phyloP scores from a whole-genome alignment of 163 green algal species.

The Chlamydomonas reinhardtii region DNA sequence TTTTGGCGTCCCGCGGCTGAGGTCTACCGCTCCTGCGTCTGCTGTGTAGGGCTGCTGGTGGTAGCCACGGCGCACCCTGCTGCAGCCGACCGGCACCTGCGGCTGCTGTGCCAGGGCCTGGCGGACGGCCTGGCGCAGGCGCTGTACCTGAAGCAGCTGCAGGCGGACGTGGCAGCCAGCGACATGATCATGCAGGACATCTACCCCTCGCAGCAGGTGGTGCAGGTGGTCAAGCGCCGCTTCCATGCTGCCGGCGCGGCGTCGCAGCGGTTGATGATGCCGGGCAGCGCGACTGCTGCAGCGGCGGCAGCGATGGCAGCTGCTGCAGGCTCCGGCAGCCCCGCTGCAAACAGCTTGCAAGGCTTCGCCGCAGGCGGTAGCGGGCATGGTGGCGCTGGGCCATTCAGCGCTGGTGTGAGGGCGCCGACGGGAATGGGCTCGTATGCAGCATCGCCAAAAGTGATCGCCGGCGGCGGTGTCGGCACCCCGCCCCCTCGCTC shows the following conservation, averaged over 20 bases:
- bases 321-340: neutral
- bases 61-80: neutral
- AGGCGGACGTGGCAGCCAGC: neutral
- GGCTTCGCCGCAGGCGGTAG: too few relatives aligned
- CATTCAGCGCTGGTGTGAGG: too few relatives aligned
- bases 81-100: neutral
- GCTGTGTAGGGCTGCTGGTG: neutral
- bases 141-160: conserved; percentile 14
- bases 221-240: conserved; percentile 6
- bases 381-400: too few relatives aligned
- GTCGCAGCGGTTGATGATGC: neutral
- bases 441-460: too few relatives aligned
- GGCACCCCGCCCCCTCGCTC: too few relatives aligned
- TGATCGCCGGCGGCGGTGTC: too few relatives aligned
- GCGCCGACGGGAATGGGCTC: too few relatives aligned
- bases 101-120: neutral
- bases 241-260: neutral
- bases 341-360: neutral
- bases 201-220: neutral
- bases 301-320: too few relatives aligned
- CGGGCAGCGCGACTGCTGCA: neutral
- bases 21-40: neutral
- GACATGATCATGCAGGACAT: conserved; percentile 7
- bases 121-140: neutral
- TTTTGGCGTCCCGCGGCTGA: too few relatives aligned